Evolutionary conservation across 1,284 basidiomycete genomes (phyloP).

Genomic region (Ganoderma lingzhi): DNA sequence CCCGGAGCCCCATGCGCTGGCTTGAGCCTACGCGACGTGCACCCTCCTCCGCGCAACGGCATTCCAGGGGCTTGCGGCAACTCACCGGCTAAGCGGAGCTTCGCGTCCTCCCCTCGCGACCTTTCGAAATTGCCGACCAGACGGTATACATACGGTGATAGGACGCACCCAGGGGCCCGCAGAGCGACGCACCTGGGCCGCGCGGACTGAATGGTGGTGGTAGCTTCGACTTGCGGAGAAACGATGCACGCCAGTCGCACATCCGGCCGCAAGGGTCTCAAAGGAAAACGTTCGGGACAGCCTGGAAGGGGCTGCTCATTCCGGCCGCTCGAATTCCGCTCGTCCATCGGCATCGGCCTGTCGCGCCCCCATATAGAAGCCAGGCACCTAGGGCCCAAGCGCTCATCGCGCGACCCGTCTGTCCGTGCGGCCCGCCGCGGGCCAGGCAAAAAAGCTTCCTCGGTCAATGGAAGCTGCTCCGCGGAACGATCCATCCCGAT

Average conservation of each 20-base stretch:
- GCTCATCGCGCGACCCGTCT: background rate
- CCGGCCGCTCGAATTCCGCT: conserved; percentile 3
- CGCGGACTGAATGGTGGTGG: background rate
- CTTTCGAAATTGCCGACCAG: background rate
- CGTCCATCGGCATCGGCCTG: background rate
- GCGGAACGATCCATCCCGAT: background rate
- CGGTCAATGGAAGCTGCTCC: background rate
- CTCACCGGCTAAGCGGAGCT: conserved; percentile 4
- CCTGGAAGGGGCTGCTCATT: background rate
- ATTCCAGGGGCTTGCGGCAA: conserved; percentile 1
- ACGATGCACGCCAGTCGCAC: background rate
- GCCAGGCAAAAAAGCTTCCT: background rate
- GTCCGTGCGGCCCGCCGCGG: background rate
- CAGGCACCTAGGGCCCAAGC: background rate
- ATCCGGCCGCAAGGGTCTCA: background rate
- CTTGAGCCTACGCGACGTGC: background rate
- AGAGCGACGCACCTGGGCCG: background rate
- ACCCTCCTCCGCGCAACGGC: background rate
- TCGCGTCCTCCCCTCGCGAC: conserved; percentile 1
- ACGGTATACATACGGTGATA: background rate
- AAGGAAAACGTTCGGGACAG: background rate
- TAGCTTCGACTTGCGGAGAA: background rate
- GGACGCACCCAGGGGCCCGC: background rate
- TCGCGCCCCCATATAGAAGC: background rate
- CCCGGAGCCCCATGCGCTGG: background rate